Base-by-base conservation (phyloP, 1,284 basidiomycete species). In the Ustilago hordei region DNA sequence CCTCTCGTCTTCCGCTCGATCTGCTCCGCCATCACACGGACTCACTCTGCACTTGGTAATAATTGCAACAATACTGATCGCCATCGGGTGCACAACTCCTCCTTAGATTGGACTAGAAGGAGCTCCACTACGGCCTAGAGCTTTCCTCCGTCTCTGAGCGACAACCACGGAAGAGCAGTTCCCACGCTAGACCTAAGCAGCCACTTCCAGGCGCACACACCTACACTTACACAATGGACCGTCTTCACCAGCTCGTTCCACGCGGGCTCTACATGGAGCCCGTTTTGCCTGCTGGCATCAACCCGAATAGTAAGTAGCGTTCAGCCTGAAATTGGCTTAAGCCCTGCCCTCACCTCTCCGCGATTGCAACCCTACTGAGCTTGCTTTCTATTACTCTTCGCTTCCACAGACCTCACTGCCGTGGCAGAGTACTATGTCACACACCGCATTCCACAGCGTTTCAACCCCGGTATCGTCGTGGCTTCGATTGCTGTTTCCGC, bases 401-500 rank as follows among this genome's bases (percentile, higher is more conserved):
- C 23, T 36, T 28, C 47, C 6, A 45, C 64, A 78, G 75, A 80
- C 56, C 58, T 80, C 48, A 80, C 80, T 9, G 83, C 75, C 5
- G 82, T 88, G 9, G 85, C 84, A 8, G 65, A 79, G 13, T 88
- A 86, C 81, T 88, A 88, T 75, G 60, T 64, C 32, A 55, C 50
- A 17, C 81, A 86, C 59, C 68, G 86, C 15, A 83, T 89, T 60
- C 88, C 88, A 2, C 84, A 88, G 55, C 78, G 78, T 31, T 87
- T 86, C 55, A 84, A 86, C 59, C 81, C 87, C 0, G 88, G 87
- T 50, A 84, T 88, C 58, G 83, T 88, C 57, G 85, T 88, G 71
- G 87, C 87, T n/a, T 88, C 87, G 45, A 86, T 89, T 65, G 84
- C 88, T 69, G 88, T 89, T 34, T 87, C 88, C 34, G 85, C 87